Percentiles rank a stretch among this genome's conserved stretches.
phyloP scores from a whole-genome alignment of 257 asterid genomes.

The Henckelia pumila region DNA sequence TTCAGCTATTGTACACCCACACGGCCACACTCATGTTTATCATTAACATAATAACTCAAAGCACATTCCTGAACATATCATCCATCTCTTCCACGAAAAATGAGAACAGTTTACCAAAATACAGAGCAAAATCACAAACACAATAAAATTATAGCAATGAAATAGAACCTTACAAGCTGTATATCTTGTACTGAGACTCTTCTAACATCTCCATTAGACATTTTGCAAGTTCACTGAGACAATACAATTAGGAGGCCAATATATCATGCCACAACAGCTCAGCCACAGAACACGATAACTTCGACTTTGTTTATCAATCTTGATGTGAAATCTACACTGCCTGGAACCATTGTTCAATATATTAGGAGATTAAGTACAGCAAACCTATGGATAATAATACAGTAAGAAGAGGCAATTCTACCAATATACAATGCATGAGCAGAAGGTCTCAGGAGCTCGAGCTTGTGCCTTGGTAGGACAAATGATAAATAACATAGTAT shows the following conservation, averaged over 20 bases:
- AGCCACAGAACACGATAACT: conserved; percentile 1
- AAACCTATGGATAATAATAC: neutral
- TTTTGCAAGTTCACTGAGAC: conserved; percentile 19
- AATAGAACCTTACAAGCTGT: conserved; percentile 42
- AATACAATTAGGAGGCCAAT: conserved; percentile 15
- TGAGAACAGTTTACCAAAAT: neutral
- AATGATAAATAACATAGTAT: neutral
- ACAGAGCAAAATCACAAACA: neutral
- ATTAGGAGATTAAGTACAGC: neutral
- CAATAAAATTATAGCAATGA: neutral
- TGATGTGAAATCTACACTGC: neutral
- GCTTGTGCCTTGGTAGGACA: neutral
- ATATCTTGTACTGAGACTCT: conserved; percentile 45
- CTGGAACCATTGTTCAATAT: conserved; percentile 24
- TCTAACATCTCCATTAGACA: conserved; percentile 37
- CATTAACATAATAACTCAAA: neutral
- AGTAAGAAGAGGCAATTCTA: neutral
- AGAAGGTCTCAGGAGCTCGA: neutral
- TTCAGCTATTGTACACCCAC: neutral
- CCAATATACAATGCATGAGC: neutral
- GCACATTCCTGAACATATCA: neutral
- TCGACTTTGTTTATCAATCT: conserved; percentile 10
- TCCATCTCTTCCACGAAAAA: neutral
- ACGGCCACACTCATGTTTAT: neutral
- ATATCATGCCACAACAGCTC: conserved; percentile 22